Evolutionary conservation across 2,329 filamentous ascomycete genomes (phyloP).

Genomic region (Paecilomyces dactylethromorphus): DNA sequence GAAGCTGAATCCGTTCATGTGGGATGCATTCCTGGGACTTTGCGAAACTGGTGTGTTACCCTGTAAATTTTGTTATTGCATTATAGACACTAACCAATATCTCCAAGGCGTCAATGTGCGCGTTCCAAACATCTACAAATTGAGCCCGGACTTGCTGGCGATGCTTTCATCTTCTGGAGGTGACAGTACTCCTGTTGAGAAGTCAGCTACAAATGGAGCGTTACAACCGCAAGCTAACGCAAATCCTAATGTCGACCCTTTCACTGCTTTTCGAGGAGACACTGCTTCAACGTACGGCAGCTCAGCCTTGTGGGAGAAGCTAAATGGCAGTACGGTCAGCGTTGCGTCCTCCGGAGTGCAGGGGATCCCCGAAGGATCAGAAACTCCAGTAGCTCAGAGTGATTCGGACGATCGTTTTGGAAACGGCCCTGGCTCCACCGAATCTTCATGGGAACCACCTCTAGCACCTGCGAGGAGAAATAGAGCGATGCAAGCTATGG

Average conservation of each 20-base stretch:
- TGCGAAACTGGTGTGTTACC: constrained; percentile 62
- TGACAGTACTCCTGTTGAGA: constrained; percentile 26
- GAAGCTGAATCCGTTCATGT: constrained; percentile 91
- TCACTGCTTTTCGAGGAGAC: constrained; percentile 30
- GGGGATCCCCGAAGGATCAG: constrained; percentile 49
- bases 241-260: constrained; percentile 37
- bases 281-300: constrained; percentile 27
- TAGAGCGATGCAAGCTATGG: constrained; percentile 48
- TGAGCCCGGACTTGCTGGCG: constrained; percentile 57
- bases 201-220: constrained; percentile 20
- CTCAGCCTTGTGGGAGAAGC: constrained; percentile 43
- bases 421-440: constrained; percentile 19
- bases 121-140: constrained; percentile 78
- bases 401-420: constrained; percentile 34
- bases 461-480: constrained; percentile 43
- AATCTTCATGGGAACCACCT: constrained; percentile 35
- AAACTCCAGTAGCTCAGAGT: constrained; percentile 55
- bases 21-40: constrained; percentile 87
- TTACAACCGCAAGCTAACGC: constrained; percentile 31
- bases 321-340: constrained; percentile 41
- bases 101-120: constrained; percentile 66
- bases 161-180: constrained; percentile 35
- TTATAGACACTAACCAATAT: background rate
- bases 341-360: constrained; percentile 27
- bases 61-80: background rate